Conservation (phyloP, 495 filamentous ascomycete species). For the Lasiosphaeriaceae sp. region DNA sequence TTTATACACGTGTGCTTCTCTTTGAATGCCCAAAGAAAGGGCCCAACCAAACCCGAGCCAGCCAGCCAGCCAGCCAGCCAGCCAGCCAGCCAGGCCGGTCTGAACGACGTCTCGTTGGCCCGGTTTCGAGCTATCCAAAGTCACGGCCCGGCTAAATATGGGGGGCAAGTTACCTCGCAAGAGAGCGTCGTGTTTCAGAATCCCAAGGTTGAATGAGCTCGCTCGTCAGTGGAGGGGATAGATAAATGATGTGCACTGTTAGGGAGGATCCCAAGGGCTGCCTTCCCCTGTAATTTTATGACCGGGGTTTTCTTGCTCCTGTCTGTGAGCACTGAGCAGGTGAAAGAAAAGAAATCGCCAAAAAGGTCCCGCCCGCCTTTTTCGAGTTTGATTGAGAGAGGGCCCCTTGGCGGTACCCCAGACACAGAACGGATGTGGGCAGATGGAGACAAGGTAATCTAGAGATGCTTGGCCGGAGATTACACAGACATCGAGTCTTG, state of each 20-base stretch:
- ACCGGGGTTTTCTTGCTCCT: neutral
- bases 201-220: neutral
- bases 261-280: conserved; percentile 9
- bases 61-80: neutral
- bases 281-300: conserved; percentile 1
- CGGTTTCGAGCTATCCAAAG: conserved; percentile 17
- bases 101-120: conserved; percentile 6
- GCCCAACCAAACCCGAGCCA: neutral
- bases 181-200: conserved; percentile 14
- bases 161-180: conserved; percentile 5
- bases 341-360: neutral
- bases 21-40: neutral
- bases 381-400: neutral
- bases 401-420: neutral
- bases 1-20: neutral
- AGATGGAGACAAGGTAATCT: neutral
- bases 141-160: conserved; percentile 19
- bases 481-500: neutral
- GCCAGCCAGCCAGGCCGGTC: neutral
- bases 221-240: neutral
- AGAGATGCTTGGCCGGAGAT: neutral
- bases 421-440: neutral
- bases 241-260: conserved; percentile 13
- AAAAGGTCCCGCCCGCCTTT: neutral
- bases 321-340: neutral